Base-by-base conservation (phyloP, 345 rosid species). In the Eucalyptus polybractea region DNA sequence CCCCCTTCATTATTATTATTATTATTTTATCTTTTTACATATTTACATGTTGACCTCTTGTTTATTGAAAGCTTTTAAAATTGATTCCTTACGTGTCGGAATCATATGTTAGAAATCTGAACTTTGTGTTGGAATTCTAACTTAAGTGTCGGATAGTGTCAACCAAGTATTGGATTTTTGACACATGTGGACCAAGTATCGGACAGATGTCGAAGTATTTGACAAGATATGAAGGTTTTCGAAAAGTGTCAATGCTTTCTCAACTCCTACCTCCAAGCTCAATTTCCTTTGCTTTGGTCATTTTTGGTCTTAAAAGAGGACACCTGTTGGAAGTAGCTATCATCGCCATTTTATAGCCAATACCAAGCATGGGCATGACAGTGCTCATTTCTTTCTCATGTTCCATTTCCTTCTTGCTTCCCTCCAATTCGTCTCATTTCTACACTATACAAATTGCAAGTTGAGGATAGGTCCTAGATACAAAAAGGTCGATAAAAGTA, bases 51-150 rank as follows among this genome's bases (percentile, higher is more conserved):
- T 53, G 1, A 53, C 8, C 8, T 0, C 2, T 19, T 0, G 1
- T 53, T 53, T 53, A 53, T 53, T 19, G 24, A 53, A 53, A 53
- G 0, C 19, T 53, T 53, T 53, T 53, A 19, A 53, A 53, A 53
- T 53, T 53, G 58, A 53, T 0, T 0, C 1, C 10, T 53, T 19
- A 19, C 0, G 0, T 19, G 5, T 53, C 0, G 0, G 0, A 53
- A 53, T 53, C 25, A 53, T 53, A 53, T 53, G 24, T 53, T 0
- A 1, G 2, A 53, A 19, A 53, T 53, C 56, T 2, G 10, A 53
- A 53, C 10, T 53, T 19, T 2, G 0, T 19, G 25, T 8, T 53
- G 24, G 5, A 53, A 53, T 19, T 51, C 56, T 1, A 1, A 51
- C 22, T 51, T 4, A 1, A 51, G 22, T 51, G 54, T 51, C 8